Percentiles rank a stretch among this genome's conserved stretches.
phyloP scores from a whole-genome alignment of 106 monocot species.

The Apostasia shenzhenica region DNA sequence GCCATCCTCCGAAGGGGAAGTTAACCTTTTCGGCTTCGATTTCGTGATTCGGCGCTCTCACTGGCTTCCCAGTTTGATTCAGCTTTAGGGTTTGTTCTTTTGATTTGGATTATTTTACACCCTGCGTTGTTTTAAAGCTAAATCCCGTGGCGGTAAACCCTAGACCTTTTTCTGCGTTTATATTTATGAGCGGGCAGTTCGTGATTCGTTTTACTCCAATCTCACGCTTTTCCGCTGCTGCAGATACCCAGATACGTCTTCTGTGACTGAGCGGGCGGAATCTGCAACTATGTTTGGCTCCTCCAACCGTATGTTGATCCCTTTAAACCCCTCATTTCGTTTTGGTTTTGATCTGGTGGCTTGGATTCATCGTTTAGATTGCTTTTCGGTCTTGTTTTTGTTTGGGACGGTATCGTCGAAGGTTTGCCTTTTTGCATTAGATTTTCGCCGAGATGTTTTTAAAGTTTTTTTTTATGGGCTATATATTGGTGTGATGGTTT shows the following conservation, averaged over 20 bases:
- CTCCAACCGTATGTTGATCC: slow-evolving; percentile 38
- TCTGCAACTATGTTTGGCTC: slow-evolving; percentile 44
- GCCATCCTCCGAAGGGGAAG: too few relatives aligned
- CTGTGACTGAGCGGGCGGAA: slow-evolving; percentile 1
- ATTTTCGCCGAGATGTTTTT: too few relatives aligned
- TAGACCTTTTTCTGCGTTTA: background rate
- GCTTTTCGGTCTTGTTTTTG: background rate
- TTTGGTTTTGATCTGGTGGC: background rate
- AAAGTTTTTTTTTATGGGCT: too few relatives aligned
- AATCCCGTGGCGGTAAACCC: background rate
- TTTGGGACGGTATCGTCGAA: background rate
- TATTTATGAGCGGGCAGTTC: background rate
- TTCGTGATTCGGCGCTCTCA: too few relatives aligned
- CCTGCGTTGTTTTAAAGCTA: slow-evolving; percentile 20
- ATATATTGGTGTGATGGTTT: too few relatives aligned
- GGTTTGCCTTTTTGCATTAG: background rate
- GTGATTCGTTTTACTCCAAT: background rate
- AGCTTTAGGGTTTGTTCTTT: too few relatives aligned
- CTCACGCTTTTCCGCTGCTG: background rate
- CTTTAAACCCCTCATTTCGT: background rate
- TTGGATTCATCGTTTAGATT: background rate
- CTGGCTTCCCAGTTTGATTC: too few relatives aligned
- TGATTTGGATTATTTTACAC: too few relatives aligned
- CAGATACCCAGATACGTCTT: background rate
- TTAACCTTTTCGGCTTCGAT: too few relatives aligned